Evolutionary conservation across 371 early-diverging fungal genomes (phyloP), one percentile per base, ranked within the genome.

Genomic region (Mortierella sp.): DNA sequence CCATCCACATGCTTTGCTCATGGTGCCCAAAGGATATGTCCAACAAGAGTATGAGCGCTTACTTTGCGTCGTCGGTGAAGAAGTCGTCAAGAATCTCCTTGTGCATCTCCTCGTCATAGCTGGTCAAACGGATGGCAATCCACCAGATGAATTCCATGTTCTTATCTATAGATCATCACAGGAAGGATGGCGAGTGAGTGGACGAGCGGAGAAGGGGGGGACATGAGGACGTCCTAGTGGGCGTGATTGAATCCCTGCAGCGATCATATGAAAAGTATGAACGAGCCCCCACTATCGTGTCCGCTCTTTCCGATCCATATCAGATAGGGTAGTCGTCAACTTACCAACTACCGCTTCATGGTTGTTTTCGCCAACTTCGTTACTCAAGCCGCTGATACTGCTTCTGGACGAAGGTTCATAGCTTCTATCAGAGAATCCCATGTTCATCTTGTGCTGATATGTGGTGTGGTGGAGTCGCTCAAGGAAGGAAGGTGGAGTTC

Each of bases 41-140:
- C n/a, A n/a, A n/a, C n/a, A n/a, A n/a, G 34, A 34, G 4, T 34
- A 4, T 7, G 5, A n/a, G 34, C 48, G 64, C 69, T 16, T 68
- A 76, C 77, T 69, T 76, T 28, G 77, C 77, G 54, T 76, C 77
- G 31, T 64, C 66, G 9, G 69, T 76, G 52, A 76, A 76, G 49
- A 76, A 68, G 48, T 76, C 77, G n/a, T 76, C 77, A 13, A 76
- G 77, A 59, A 76, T 76, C 43, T 76, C 77, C 43, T 76, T 76
- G 62, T 76, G 77, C 69, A 76, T 68, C 17, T 61, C 69, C 44
- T 76, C 69, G 27, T 76, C 77, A 41, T 76, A 76, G 43, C 69
- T 68, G 37, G 77, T 76, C 47, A 76, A 51, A 19, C 69, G 56
- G 28, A 60, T 76, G 50, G 77, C 77, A 51, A 76, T 56, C 77